phyloP scores from a whole-genome alignment of 306 rosid genomes.

The Cicer cuneatum region DNA sequence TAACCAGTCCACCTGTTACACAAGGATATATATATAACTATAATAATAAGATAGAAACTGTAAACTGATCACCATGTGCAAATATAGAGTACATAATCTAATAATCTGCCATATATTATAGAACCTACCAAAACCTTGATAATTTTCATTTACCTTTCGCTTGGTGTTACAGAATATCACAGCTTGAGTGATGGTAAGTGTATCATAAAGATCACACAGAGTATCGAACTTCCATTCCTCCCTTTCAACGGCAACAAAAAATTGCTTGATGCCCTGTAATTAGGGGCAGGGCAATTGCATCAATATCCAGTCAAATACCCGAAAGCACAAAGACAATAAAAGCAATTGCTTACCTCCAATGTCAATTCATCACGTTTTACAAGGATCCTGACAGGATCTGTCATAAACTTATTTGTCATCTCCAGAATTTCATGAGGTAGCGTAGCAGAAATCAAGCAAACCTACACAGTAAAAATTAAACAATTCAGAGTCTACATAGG shows the following conservation, averaged over 20 bases:
- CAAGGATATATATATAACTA: background rate
- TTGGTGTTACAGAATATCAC: slow-evolving; percentile 97
- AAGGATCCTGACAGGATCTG: slow-evolving; percentile 97
- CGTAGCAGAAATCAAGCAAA: slow-evolving; percentile 93
- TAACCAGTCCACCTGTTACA: slow-evolving; percentile 92
- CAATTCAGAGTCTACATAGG: slow-evolving; percentile 30
- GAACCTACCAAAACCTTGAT: background rate
- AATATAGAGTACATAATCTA: slow-evolving; percentile 9
- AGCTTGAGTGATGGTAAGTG: slow-evolving; percentile 96
- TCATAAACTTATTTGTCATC: slow-evolving; percentile 95
- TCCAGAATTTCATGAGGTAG: slow-evolving; percentile 99
- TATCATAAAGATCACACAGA: slow-evolving; percentile 95
- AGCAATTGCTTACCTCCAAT: slow-evolving; percentile 69
- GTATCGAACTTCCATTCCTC: slow-evolving; percentile 99
- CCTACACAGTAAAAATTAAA: slow-evolving; percentile 57
- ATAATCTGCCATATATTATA: background rate
- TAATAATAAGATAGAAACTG: background rate
- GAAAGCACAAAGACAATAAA: slow-evolving; percentile 18
- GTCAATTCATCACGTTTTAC: slow-evolving; percentile 99
- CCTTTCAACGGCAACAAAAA: slow-evolving; percentile 95
- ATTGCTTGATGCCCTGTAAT: slow-evolving; percentile 96
- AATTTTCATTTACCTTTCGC: slow-evolving; percentile 71
- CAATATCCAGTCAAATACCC: slow-evolving; percentile 35
- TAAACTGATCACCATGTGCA: slow-evolving; percentile 1
- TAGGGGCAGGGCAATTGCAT: slow-evolving; percentile 8